Base-by-base conservation (phyloP, 2,329 filamentous ascomycete genomes). In the Graphilbum fragrans region DNA sequence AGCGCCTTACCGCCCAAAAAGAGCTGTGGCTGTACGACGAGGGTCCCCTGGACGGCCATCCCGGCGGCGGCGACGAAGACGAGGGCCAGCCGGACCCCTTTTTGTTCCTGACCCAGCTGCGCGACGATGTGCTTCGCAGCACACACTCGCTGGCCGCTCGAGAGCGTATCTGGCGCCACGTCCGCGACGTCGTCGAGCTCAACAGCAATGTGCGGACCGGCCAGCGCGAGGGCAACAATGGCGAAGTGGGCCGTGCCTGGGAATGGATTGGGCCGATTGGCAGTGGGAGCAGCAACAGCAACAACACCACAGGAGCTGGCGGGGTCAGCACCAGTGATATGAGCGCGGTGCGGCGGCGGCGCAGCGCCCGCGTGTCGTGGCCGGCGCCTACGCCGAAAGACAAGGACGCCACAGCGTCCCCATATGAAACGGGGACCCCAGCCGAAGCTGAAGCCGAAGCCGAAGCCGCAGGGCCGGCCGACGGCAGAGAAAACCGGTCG, bases 131-230 rank as follows among this genome's bases (percentile, higher is more conserved):
- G 3, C 68, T 98, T 32, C 72, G 90, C 18, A 76, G 82, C 22
- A 80, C 94, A 46, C 86, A 95, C 58, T 81, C 75, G 4, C 70
- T 88, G 18, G 69, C 71, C 9, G 76, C 87, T 52, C 73, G 92
- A 31, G 82, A 92, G 55, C 74, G 77, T 42, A 67, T 98, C 39
- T 98, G 93, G 92, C 72, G 78, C 48, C 77, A 77, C 38, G 92
- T 98, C 18, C 74, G 78, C 50, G 75, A 70, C 39, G 82, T 96
- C 40, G 88, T 98, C 1, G 92, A 98, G 61, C 80, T 80, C 59
- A 98, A 98, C 58, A 83, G 85, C 45, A 98, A 98, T 55, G 82
- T 98, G 16, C 74, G 92, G 34, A 85, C 74, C 0, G 67, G 72
- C 62, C 61, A 88, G 72, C 64, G 87, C 66, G 65, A 82, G 72